Evolutionary conservation across 2,329 filamentous ascomycete species (phyloP).

Genomic region (Talaromyces sp.): DNA sequence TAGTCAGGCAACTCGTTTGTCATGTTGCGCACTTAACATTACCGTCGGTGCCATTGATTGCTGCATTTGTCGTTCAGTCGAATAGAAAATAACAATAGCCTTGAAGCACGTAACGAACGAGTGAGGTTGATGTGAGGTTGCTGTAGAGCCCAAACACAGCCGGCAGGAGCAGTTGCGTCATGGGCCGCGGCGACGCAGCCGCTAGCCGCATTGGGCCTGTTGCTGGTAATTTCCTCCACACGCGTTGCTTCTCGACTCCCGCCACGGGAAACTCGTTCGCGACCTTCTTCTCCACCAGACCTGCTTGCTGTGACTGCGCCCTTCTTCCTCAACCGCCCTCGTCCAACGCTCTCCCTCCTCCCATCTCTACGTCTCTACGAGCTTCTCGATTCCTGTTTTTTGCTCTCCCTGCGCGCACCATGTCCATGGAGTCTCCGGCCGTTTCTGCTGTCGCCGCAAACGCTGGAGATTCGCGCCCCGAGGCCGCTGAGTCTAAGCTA

Average conservation of each 20-base stretch:
- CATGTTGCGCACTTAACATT: neutral
- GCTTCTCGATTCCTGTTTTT: neutral
- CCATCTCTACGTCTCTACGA: neutral
- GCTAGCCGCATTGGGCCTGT: neutral
- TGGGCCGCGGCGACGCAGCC: neutral
- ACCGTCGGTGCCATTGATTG: neutral
- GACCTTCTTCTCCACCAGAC: constrained; percentile 15
- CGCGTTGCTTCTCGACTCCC: constrained; percentile 21
- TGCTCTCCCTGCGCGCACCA: constrained; percentile 22
- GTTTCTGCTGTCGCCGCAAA: constrained; percentile 24
- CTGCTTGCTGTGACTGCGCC: constrained; percentile 1
- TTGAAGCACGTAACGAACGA: neutral
- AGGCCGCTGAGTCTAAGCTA: constrained; percentile 21
- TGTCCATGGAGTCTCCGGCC: constrained; percentile 36
- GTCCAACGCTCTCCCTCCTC: neutral
- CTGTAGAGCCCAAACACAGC: neutral
- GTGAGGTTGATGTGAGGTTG: neutral
- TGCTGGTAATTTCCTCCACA: constrained; percentile 4
- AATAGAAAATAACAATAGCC: neutral
- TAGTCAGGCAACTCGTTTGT: neutral
- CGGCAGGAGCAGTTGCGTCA: neutral
- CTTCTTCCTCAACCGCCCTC: neutral
- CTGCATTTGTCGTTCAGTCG: neutral
- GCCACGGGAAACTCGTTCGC: constrained; percentile 19
- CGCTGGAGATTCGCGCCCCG: constrained; percentile 26